Base-by-base conservation (phyloP, 306 rosid genomes). In the Castanopsis chinensis region DNA sequence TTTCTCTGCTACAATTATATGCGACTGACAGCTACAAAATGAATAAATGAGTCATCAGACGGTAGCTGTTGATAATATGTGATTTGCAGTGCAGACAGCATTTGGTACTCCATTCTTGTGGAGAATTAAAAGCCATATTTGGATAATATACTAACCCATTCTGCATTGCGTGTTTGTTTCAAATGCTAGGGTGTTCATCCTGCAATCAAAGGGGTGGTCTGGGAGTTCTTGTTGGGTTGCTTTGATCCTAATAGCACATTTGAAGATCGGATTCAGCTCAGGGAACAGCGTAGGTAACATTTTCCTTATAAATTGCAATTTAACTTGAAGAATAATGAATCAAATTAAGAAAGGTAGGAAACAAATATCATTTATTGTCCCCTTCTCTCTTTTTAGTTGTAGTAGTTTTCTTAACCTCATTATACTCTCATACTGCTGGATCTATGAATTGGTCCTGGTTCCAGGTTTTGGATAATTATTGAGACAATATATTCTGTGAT, bases 221-320 rank as follows among this genome's bases (percentile, higher is more conserved):
- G 97, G 99, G 99, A 94, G 81, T 94, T 94, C 88, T 90, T 94
- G 92, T 79, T 92, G 78, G 97, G 99, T 80, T 92, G 97, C 78
- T 94, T 83, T 86, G 97, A 91, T 86, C 97, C 97, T 35, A 84
- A 85, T 71, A 94, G 97, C 89, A 86, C 97, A 68, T 87, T 61
- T 58, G 97, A 90, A 32, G 99, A 94, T 71, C 88, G 97, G 79
- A 86, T 83, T 84, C 84, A 79, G 58, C 89, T 92, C 81, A 91
- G 88, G 86, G 91, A 85, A 77, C 82, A 72, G 20, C 84, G 94
- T 64, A 92, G 99, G 99, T 92, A 85, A 84, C 58, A 61, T 81
- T 78, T 76, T 63, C 41, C 61, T 30, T 57, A 37, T 72, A 56
- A 20, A 23, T 65, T 84, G 53, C 53, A 49, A 27, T 56, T 72